Base-by-base conservation (phyloP, 345 rosid species). In the Mangifera indica region DNA sequence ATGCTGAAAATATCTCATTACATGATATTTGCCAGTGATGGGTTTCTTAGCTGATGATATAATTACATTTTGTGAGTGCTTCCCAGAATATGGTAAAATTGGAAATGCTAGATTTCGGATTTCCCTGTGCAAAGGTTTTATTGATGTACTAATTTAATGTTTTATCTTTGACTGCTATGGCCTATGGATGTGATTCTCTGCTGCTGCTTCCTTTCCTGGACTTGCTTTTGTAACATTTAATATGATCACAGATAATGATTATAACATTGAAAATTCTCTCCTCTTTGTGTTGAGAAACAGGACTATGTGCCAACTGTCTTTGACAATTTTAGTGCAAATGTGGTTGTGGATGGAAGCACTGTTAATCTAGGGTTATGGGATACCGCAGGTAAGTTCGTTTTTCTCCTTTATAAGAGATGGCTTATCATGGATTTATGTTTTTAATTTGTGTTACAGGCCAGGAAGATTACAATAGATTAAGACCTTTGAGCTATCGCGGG, bases 401-500 rank as follows among this genome's bases (percentile, higher is more conserved):
- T 45, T 18, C 54, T 25, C 18, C 60, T 69, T 32, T n/a, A 48
- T 10, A 46, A 64, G 8, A 40, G n/a, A n/a, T 17, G 44, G 20
- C 18, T 65, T 52, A 51, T 46, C 2, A 55, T 63, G 55, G 63
- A 48, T 69, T 67, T 64, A 66, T 71, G 66, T 15, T 66, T 58
- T 68, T 62, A 51, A 64, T 70, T 74, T 44, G 32, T 71, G 75
- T 51, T 40, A 81, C 87, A 93, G 98, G 98, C 60, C 98, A 93
- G 83, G 98, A 93, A 75, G 98, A 93, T 72, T 93, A 93, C 78
- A 91, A 90, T 69, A 87, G 98, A 78, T 76, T 93, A 71, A 85
- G 98, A 71, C 98, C 98, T 45, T 78, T 93, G 84, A 93, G 98
- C 80, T 93, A 93, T 77, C 91, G 97, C 0, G 98, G 98, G 24